Conservation (phyloP, 2,329 filamentous ascomycete species). For the Monilinia aucupariae region DNA sequence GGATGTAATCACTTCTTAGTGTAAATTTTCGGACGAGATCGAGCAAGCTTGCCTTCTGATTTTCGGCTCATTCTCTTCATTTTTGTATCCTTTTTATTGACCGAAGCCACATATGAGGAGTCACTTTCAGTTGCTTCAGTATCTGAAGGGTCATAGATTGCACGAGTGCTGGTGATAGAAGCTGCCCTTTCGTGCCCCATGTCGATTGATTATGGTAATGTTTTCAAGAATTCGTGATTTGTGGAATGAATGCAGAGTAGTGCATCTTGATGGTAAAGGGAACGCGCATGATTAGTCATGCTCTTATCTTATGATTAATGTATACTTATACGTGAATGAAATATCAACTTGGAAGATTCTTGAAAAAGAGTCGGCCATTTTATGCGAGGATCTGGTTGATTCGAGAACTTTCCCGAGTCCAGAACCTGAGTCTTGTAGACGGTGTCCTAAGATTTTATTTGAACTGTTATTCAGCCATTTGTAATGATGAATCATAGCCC, state of each 20-base stretch:
- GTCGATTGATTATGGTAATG: neutral
- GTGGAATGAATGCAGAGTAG: neutral
- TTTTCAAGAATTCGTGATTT: neutral
- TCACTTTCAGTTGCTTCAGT: neutral
- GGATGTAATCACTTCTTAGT: neutral
- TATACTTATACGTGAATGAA: neutral
- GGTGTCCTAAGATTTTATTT: neutral
- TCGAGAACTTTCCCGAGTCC: neutral
- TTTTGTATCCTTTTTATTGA: neutral
- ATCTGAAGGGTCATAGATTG: neutral
- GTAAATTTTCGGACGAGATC: neutral
- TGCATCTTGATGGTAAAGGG: neutral
- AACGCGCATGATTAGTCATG: neutral
- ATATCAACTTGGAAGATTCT: too few relatives aligned
- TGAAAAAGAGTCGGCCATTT: neutral
- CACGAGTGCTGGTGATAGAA: neutral
- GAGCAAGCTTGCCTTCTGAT: neutral
- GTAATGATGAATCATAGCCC: neutral
- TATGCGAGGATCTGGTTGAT: neutral
- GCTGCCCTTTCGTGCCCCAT: neutral
- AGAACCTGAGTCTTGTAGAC: neutral
- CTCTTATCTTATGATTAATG: neutral
- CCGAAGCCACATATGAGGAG: neutral
- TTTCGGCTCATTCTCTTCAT: neutral
- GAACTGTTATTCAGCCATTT: neutral